These are phyloP conservation scores for Suhomyces faveliae DNA, from an alignment of 805 yeast species.

Conservation along the genomic window DNA sequence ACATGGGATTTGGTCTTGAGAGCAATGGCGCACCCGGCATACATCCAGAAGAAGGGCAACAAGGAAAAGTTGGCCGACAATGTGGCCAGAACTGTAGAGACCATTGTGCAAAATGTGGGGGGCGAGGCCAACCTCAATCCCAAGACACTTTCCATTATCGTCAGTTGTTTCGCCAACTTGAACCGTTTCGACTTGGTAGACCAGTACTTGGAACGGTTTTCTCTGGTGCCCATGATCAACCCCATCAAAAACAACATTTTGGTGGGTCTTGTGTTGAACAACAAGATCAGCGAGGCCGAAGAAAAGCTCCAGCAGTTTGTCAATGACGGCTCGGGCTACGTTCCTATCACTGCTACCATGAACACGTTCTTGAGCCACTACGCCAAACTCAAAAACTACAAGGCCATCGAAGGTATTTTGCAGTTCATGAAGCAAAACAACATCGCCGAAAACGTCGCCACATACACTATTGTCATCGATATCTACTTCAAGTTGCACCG, in stretches of 20 bases:
- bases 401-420: constrained; percentile 49
- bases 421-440: constrained; percentile 40
- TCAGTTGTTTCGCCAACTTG: constrained; percentile 45
- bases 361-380: constrained; percentile 50
- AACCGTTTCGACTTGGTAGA: constrained; percentile 43
- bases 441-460: constrained; percentile 57
- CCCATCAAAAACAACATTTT: constrained; percentile 45
- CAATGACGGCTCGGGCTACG: constrained; percentile 29
- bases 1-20: constrained; percentile 62
- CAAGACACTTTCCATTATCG: constrained; percentile 47
- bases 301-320: constrained; percentile 37
- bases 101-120: constrained; percentile 26
- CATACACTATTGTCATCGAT: constrained; percentile 61
- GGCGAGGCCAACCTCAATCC: constrained; percentile 38
- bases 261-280: constrained; percentile 42
- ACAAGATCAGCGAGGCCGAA: constrained; percentile 46
- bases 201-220: constrained; percentile 31
- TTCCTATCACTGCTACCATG: constrained; percentile 49
- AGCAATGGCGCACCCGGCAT: constrained; percentile 41
- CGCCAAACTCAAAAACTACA: constrained; percentile 38
- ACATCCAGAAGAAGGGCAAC: constrained; percentile 25
- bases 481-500: constrained; percentile 46
- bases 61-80: constrained; percentile 20
- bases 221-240: constrained; percentile 31
- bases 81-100: constrained; percentile 28